Conservation (phyloP, 495 filamentous ascomycete genomes). For the Daldinia loculata region DNA sequence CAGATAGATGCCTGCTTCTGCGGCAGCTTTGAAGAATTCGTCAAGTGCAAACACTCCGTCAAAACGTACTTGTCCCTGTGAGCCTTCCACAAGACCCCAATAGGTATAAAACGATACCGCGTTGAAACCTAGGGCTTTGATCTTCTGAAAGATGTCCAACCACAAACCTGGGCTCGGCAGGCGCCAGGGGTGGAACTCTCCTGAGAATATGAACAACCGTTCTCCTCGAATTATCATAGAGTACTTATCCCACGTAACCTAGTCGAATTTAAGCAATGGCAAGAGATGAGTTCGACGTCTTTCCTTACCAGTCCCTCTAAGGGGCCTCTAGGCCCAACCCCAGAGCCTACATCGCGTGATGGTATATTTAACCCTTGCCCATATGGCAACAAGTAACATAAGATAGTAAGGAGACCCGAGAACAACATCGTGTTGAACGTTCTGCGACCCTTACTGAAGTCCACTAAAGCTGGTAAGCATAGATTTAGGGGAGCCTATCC, state of each 20-base stretch:
- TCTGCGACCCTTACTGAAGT: background rate
- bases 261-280: background rate
- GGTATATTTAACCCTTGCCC: background rate
- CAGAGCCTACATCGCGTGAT: background rate
- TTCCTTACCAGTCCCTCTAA: background rate
- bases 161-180: slow-evolving; percentile 75
- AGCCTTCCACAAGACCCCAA: slow-evolving; percentile 79
- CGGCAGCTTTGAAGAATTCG: background rate
- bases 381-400: background rate
- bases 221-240: slow-evolving; percentile 77
- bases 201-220: slow-evolving; percentile 73
- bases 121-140: slow-evolving; percentile 80
- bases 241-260: slow-evolving; percentile 75
- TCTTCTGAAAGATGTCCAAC: slow-evolving; percentile 81
- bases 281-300: background rate
- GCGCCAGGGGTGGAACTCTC: slow-evolving; percentile 77
- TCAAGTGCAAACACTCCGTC: background rate
- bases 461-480: background rate
- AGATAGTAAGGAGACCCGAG: background rate
- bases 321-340: background rate
- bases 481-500: background rate
- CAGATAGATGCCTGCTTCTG: background rate
- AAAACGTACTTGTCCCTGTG: slow-evolving; percentile 67
- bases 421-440: background rate
- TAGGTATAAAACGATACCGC: slow-evolving; percentile 76